A percentile compares a stretch with the other conserved stretches of the same genome.
Evolutionary conservation across 2,329 filamentous ascomycete species (phyloP).

Genomic region (Aureobasidium sp.): DNA sequence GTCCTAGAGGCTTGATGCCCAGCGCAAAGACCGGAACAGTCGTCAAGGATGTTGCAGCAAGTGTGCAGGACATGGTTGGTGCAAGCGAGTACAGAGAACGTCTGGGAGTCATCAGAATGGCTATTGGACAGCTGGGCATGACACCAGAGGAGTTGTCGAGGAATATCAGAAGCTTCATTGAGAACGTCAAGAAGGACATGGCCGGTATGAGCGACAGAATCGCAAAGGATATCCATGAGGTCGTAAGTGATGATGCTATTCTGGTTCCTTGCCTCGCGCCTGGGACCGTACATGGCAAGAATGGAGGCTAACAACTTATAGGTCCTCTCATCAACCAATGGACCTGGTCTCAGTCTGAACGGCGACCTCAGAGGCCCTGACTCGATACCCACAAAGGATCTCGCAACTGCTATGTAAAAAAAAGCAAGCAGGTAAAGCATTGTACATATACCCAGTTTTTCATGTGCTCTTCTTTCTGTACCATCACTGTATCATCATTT

Average conservation of each 20-base stretch:
- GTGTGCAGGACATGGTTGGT: constrained; percentile 75
- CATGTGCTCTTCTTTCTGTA: not conserved
- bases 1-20: constrained; percentile 89
- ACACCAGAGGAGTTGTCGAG: constrained; percentile 77
- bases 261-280: constrained; percentile 28
- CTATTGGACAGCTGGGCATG: constrained; percentile 85
- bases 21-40: constrained; percentile 82
- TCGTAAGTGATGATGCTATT: constrained; percentile 42
- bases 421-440: constrained; percentile 1
- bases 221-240: constrained; percentile 66
- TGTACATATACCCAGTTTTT: constrained; percentile 14
- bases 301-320: constrained; percentile 21
- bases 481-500: not conserved
- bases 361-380: constrained; percentile 64
- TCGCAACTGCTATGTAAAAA: constrained; percentile 17
- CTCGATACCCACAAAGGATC: constrained; percentile 39
- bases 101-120: constrained; percentile 74
- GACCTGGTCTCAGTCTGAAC: constrained; percentile 79
- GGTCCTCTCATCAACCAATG: constrained; percentile 80
- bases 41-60: constrained; percentile 66
- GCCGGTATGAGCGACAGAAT: constrained; percentile 55
- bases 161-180: constrained; percentile 74
- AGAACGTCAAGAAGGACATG: constrained; percentile 71
- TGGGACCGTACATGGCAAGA: not conserved
- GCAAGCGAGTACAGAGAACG: constrained; percentile 83